Conservation (phyloP, 2,329 filamentous ascomycete genomes). For the Ciborinia camelliae region DNA sequence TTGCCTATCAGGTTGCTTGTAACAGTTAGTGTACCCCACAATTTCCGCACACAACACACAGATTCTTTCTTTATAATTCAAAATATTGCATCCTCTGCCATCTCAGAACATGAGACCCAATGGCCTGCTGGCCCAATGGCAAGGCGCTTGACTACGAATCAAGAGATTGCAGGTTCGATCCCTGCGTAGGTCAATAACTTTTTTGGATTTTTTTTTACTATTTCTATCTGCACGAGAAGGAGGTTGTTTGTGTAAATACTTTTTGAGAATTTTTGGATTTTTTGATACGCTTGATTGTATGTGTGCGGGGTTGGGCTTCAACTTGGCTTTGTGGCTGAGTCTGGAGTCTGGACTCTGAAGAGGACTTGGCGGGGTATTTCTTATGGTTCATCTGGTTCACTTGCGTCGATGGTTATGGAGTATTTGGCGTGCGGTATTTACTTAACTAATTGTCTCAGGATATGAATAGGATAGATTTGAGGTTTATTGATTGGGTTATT, state of each 20-base stretch:
- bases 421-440: background rate
- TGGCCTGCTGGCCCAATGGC: conserved; percentile 22
- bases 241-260: rapidly evolving
- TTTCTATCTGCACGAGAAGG: too few species aligned
- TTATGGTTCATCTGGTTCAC: too few species aligned
- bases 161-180: conserved; percentile 48
- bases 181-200: conserved; percentile 29
- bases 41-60: rapidly evolving
- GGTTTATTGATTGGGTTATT: background rate
- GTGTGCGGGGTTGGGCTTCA: too few species aligned
- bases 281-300: too few species aligned
- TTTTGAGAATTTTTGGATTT: background rate
- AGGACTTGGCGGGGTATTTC: background rate
- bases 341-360: too few species aligned
- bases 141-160: conserved; percentile 27
- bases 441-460: background rate
- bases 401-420: too few species aligned
- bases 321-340: too few species aligned
- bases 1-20: background rate
- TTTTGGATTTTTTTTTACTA: background rate
- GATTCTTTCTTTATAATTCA: background rate
- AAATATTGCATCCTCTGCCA: too few species aligned
- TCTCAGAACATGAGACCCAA: too few species aligned
- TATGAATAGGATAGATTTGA: background rate
- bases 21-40: background rate